Evolutionary conservation across 2,329 filamentous ascomycete species (phyloP), one percentile per base, ranked within the genome.

Genomic region (Amauroascus verrucosus): DNA sequence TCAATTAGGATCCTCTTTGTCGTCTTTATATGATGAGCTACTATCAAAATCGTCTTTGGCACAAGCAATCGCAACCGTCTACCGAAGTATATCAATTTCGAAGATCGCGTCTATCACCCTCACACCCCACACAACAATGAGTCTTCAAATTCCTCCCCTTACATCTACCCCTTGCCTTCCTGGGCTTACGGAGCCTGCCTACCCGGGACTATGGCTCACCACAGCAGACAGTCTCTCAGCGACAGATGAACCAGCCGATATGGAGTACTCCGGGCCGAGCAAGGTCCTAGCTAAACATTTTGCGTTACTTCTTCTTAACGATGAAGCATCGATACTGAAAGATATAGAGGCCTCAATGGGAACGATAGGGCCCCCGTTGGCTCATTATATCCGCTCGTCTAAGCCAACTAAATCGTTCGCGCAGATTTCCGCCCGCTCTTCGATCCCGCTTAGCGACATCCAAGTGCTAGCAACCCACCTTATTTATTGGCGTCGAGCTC

Each of bases 401-500:
- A 77, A 75, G 26, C 79, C 81, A 4, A 82, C 78, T 1, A 83
- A 83, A 59, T 81, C 77, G 0, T 89, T 90, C 68, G 85, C 87
- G 33, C 82, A 85, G 57, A 79, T 88, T 58, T 90, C 77, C 61
- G 64, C 67, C 3, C 59, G 64, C 1, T 72, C 72, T 49, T 79
- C 83, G 18, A 84, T 97, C 50, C 83, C 85, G 2, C 77, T 93
- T 1, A 77, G 81, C 30, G 87, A 95, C 60, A 85, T 97, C 58
- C 85, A 91, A 58, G 84, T 88, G 61, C 86, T 95, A 57, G 89
- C 90, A 8, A 86, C 88, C 54, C 93, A 97, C 71, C 84, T 98
- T 58, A 89, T 97, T 57, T 95, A 94, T 71, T 97, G 91, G 90
- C 84, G 93, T 22, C 85, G 90, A 54, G 93, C 91, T 45, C 86